Conservation (phyloP, 2,329 filamentous ascomycete genomes). For the Calonectria henricotiae region DNA sequence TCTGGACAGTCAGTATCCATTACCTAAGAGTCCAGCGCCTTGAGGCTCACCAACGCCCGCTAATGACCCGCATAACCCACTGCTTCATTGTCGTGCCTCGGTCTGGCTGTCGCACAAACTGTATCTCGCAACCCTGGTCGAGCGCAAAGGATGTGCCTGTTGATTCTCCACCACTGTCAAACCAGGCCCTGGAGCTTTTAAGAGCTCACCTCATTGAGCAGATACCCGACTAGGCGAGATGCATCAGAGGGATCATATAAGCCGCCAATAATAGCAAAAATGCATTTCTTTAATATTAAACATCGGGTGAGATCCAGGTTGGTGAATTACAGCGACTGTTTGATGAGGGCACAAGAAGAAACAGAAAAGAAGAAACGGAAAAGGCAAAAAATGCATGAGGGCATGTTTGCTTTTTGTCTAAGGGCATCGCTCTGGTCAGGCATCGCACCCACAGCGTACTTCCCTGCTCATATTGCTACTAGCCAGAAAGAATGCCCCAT, state of each 20-base stretch:
- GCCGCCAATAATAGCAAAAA: constrained; percentile 2
- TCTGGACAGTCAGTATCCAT: constrained; percentile 18
- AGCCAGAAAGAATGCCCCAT: constrained; percentile 8
- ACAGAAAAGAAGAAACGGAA: neutral
- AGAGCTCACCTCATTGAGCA: constrained; percentile 6
- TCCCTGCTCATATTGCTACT: constrained; percentile 8
- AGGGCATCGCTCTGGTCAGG: constrained; percentile 4
- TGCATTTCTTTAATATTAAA: constrained; percentile 17
- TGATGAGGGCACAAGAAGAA: neutral
- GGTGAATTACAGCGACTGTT: too few relatives aligned
- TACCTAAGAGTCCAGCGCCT: constrained; percentile 23
- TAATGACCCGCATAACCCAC: constrained; percentile 13
- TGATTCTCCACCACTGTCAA: constrained; percentile 35
- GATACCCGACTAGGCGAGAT: constrained; percentile 24
- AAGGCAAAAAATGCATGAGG: neutral
- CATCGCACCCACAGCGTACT: constrained; percentile 5
- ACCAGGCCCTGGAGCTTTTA: constrained; percentile 4
- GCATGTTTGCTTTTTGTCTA: neutral
- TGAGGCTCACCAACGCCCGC: constrained; percentile 34
- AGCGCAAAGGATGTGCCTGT: constrained; percentile 20
- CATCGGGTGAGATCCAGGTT: neutral
- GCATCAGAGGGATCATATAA: neutral
- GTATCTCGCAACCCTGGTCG: constrained; percentile 21
- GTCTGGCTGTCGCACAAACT: constrained; percentile 12
- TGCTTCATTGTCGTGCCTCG: constrained; percentile 13